Conservation (phyloP, 331 rosid genomes). For the Acacia pycnantha region DNA sequence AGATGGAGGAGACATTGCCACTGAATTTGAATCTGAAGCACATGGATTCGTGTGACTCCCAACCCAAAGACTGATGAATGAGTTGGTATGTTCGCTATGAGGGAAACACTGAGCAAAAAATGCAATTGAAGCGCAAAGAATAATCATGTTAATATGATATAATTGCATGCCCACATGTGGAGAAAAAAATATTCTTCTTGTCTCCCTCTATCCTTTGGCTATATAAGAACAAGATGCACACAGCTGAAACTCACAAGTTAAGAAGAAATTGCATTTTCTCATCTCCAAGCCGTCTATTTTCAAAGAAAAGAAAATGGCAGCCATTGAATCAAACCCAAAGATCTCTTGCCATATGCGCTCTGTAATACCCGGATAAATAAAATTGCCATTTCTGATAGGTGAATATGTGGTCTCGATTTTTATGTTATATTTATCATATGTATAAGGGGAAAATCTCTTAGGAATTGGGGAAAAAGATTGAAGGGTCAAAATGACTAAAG, state of each 20-base stretch:
- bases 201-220: background rate
- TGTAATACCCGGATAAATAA: no score
- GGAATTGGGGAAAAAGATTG: no score
- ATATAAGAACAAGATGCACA: slow-evolving; percentile 14
- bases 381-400: no score
- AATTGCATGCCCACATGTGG: background rate
- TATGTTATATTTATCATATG: no score
- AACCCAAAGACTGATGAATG: background rate
- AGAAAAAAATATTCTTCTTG: slow-evolving; percentile 16
- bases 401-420: no score
- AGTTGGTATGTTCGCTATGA: slow-evolving; percentile 16
- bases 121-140: background rate
- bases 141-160: background rate
- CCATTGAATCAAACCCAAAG: slow-evolving; percentile 21
- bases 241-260: background rate
- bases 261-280: background rate
- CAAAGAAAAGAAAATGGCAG: slow-evolving; percentile 12
- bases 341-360: slow-evolving; percentile 16
- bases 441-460: no score
- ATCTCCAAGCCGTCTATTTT: background rate
- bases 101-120: slow-evolving; percentile 10
- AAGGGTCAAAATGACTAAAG: no score
- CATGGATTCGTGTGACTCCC: slow-evolving; percentile 7
- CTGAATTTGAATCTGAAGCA: background rate
- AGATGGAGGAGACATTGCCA: slow-evolving; percentile 4